A percentile compares a stretch with the other conserved stretches of the same genome.
Conservation (phyloP, 768 basidiomycete species). For the Tulasnella sp. region DNA sequence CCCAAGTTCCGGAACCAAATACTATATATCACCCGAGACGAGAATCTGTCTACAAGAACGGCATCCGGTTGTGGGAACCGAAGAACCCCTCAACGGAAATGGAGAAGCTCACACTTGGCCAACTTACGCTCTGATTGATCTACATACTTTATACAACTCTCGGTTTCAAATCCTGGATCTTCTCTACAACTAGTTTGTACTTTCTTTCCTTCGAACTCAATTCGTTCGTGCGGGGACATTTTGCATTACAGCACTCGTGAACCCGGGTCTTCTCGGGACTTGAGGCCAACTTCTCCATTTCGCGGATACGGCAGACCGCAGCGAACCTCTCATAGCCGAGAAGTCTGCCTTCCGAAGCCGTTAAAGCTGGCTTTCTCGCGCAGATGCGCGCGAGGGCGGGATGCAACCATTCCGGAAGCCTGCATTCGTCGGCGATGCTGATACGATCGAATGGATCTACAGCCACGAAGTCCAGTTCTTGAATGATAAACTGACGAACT, state of each 20-base stretch:
- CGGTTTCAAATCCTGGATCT: neutral
- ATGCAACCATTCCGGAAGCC: neutral
- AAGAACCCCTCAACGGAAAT: no score
- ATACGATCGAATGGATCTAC: neutral
- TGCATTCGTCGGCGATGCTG: neutral
- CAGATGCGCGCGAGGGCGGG: neutral
- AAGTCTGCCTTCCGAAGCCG: neutral
- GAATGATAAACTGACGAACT: neutral
- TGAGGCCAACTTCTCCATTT: neutral
- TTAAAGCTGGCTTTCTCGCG: neutral
- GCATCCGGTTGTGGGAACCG: no score
- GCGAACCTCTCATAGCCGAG: slow-evolving; percentile 2
- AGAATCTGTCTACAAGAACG: no score
- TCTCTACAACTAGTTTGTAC: neutral
- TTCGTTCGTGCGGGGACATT: neutral
- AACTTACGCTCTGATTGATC: neutral
- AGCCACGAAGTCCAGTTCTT: neutral
- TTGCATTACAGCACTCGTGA: neutral
- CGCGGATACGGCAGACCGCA: slow-evolving; percentile 10
- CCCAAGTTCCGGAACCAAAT: no score
- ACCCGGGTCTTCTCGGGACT: neutral
- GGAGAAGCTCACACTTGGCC: no score
- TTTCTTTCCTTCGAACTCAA: neutral
- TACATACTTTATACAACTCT: neutral
- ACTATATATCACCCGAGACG: no score